Conservation (phyloP, 352 stramenopile genomes). For the Pythium rishiriense region DNA sequence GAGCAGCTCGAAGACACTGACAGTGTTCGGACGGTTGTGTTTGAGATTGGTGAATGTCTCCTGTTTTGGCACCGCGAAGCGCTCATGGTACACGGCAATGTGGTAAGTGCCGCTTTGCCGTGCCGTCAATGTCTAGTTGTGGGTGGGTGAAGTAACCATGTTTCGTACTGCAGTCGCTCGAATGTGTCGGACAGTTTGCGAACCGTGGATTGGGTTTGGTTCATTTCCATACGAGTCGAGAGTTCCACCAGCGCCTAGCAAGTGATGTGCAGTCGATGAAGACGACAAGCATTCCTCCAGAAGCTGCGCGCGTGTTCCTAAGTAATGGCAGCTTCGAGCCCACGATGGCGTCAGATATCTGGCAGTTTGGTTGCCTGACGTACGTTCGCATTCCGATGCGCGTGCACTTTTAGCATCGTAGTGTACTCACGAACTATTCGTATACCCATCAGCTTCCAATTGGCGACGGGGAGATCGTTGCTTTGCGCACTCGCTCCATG, state of each 20-base stretch:
- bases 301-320: constrained; percentile 54
- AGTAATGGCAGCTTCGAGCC: constrained; percentile 40
- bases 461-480: constrained; percentile 46
- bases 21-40: constrained; percentile 34
- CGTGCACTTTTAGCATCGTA: neutral
- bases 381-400: constrained; percentile 27
- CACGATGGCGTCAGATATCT: constrained; percentile 58
- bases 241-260: constrained; percentile 32
- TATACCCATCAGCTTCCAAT: constrained; percentile 37
- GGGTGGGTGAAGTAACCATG: neutral
- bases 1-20: constrained; percentile 40
- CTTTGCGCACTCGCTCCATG: constrained; percentile 49
- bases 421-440: neutral
- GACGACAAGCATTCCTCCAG: constrained; percentile 39
- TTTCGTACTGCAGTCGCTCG: constrained; percentile 31
- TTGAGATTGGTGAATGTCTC: constrained; percentile 50
- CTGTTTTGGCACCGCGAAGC: constrained; percentile 61
- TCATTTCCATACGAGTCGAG: constrained; percentile 43
- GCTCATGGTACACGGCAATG: constrained; percentile 58
- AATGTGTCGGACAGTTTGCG: constrained; percentile 51
- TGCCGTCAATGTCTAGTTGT: no score
- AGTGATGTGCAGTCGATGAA: constrained; percentile 36
- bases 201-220: constrained; percentile 41
- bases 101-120: constrained; percentile 40
- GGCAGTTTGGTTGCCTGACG: constrained; percentile 77